These are phyloP conservation scores for Achaetomium macrosporum DNA, from an alignment of 2,329 filamentous ascomycete genomes.

Conservation along the genomic window DNA sequence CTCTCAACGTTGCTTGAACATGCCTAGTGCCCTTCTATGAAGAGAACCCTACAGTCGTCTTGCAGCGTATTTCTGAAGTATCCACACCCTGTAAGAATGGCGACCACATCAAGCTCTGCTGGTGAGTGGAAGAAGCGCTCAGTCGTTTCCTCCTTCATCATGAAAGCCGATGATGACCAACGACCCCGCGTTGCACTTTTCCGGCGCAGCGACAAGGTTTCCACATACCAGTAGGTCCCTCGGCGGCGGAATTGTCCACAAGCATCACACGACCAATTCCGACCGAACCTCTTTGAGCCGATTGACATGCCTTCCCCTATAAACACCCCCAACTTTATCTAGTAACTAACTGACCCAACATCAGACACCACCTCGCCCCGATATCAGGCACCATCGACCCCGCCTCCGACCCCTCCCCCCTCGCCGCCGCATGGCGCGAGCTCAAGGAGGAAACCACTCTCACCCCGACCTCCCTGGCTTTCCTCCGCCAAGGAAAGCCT, in stretches of 20 bases:
- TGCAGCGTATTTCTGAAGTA: too few relatives aligned
- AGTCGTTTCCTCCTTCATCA: conserved; percentile 47
- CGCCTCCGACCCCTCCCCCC: conserved; percentile 42
- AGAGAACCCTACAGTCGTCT: too few relatives aligned
- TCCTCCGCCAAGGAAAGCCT: conserved; percentile 52
- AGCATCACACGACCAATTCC: too few relatives aligned
- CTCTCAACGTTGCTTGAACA: too few relatives aligned
- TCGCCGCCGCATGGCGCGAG: conserved; percentile 56
- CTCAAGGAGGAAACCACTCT: conserved; percentile 57
- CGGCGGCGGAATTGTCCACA: not conserved
- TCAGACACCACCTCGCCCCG: conserved; percentile 52
- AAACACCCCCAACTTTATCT: too few relatives aligned
- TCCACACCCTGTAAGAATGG: not conserved
- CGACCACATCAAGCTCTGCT: not conserved
- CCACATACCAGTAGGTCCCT: conserved; percentile 50
- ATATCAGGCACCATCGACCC: conserved; percentile 57
- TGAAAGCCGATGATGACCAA: conserved; percentile 36
- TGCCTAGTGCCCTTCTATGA: too few relatives aligned
- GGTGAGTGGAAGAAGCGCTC: conserved; percentile 30
- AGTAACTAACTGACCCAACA: not conserved
- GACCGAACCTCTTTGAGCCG: too few relatives aligned
- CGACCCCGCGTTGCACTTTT: conserved; percentile 54
- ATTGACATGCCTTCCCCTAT: too few relatives aligned
- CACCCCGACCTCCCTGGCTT: conserved; percentile 38
- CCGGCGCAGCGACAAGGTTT: conserved; percentile 52